phyloP scores from a whole-genome alignment of 2,329 filamentous ascomycete species.

The Ophiosphaerella korrae region DNA sequence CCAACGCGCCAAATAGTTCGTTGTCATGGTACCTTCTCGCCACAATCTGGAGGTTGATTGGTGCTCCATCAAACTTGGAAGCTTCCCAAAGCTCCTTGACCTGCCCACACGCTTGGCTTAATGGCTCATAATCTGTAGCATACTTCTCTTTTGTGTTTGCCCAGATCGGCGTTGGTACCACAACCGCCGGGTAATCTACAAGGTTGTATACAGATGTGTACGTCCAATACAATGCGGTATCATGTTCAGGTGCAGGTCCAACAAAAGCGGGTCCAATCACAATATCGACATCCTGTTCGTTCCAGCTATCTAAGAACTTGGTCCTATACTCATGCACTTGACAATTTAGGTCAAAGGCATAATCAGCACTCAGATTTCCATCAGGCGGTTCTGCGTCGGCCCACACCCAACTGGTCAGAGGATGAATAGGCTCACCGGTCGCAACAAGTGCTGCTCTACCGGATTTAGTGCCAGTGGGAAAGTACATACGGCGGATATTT shows the following conservation, averaged over 20 bases:
- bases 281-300: constrained; percentile 25
- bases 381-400: constrained; percentile 7
- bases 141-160: constrained; percentile 18
- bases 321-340: constrained; percentile 19
- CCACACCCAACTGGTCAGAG: constrained; percentile 45
- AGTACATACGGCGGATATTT: constrained; percentile 52
- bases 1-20: constrained; percentile 26
- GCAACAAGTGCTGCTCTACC: constrained; percentile 41
- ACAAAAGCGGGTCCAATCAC: constrained; percentile 27
- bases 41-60: constrained; percentile 25
- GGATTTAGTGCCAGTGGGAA: constrained; percentile 50
- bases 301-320: constrained; percentile 20
- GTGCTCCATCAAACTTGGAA: constrained; percentile 24
- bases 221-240: constrained; percentile 29
- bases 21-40: constrained; percentile 29
- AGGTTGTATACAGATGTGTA: constrained; percentile 27
- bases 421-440: constrained; percentile 53
- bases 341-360: constrained; percentile 14
- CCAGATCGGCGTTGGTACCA: constrained; percentile 23
- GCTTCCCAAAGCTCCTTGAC: constrained; percentile 27
- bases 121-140: constrained; percentile 13
- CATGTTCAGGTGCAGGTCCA: constrained; percentile 24
- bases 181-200: constrained; percentile 27
- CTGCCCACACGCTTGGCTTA: constrained; percentile 25
- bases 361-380: constrained; percentile 14